Evolutionary conservation across 1,284 basidiomycete genomes (phyloP).

Genomic region (Boletellus sp.): DNA sequence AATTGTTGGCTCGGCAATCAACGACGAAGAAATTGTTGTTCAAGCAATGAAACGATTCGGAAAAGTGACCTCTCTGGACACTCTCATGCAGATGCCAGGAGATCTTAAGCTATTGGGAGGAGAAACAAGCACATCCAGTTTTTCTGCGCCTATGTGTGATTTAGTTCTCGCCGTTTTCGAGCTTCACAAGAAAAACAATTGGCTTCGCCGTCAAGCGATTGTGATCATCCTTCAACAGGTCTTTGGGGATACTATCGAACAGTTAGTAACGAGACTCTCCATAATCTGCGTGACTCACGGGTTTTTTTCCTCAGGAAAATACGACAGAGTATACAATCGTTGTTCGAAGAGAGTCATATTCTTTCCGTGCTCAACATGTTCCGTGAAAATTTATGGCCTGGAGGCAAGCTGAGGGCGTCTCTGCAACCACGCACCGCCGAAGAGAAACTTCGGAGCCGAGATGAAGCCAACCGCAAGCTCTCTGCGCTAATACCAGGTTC

Average conservation of each 20-base stretch:
- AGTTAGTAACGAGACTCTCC: conserved; percentile 45
- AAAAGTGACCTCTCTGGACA: conserved; percentile 59
- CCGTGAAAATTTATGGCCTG: conserved; percentile 79
- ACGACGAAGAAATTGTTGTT: conserved; percentile 78
- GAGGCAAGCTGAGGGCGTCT: conserved; percentile 65
- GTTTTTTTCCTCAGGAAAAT: conserved; percentile 63
- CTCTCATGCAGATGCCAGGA: conserved; percentile 63
- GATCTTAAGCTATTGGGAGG: conserved; percentile 80
- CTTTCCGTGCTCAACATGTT: conserved; percentile 64
- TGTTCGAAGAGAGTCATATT: conserved; percentile 65
- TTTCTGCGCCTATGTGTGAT: conserved; percentile 93
- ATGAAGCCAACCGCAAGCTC: conserved; percentile 85
- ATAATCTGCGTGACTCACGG: background rate
- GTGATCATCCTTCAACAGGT: conserved; percentile 95
- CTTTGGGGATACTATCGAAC: conserved; percentile 91
- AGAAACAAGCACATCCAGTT: conserved; percentile 80
- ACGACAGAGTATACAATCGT: conserved; percentile 67
- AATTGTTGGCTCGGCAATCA: conserved; percentile 72
- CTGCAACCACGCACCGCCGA: conserved; percentile 66
- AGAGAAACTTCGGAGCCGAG: conserved; percentile 75
- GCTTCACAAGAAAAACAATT: conserved; percentile 92
- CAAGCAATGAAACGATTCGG: conserved; percentile 72
- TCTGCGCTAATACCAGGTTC: conserved; percentile 86
- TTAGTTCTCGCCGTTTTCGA: conserved; percentile 91
- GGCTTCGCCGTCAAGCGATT: conserved; percentile 94